Percentiles rank a stretch among this genome's conserved stretches.
These are phyloP conservation scores for Silybum marianum DNA, from an alignment of 129 eudicot species.

Conservation along the genomic window DNA sequence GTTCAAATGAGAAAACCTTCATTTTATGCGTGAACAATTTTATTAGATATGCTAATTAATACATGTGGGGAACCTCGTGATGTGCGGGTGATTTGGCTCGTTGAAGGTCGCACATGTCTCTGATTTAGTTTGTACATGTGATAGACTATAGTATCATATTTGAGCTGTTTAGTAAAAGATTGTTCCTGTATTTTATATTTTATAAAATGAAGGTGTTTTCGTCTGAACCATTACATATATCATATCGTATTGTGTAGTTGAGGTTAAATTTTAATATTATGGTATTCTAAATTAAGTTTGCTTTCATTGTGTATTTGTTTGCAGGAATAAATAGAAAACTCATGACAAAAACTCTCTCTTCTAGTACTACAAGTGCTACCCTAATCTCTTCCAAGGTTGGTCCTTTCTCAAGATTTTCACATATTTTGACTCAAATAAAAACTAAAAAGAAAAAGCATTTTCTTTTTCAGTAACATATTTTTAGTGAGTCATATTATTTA, in stretches of 20 bases:
- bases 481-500: not conserved
- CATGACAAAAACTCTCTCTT: slow-evolving; percentile 23
- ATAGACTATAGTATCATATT: too few relatives aligned
- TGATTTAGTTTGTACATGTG: too few relatives aligned
- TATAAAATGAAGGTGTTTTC: too few relatives aligned
- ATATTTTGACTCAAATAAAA: not conserved
- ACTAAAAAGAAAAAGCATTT: not conserved
- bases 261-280: not conserved
- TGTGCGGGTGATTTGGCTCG: too few relatives aligned
- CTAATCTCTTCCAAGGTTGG: slow-evolving; percentile 45
- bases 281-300: not conserved
- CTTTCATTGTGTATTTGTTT: slow-evolving; percentile 21
- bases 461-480: not conserved
- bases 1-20: too few relatives aligned
- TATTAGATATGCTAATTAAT: too few relatives aligned
- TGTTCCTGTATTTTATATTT: too few relatives aligned
- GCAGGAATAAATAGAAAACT: slow-evolving; percentile 68
- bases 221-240: not conserved
- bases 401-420: not conserved
- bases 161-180: too few relatives aligned
- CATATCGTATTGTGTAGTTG: not conserved
- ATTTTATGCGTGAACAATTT: too few relatives aligned
- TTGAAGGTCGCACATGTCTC: too few relatives aligned
- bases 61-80: too few relatives aligned
- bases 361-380: slow-evolving; percentile 22